Evolutionary conservation across 2,329 filamentous ascomycete genomes (phyloP).

Genomic region (Trichophyton schoenleinii): DNA sequence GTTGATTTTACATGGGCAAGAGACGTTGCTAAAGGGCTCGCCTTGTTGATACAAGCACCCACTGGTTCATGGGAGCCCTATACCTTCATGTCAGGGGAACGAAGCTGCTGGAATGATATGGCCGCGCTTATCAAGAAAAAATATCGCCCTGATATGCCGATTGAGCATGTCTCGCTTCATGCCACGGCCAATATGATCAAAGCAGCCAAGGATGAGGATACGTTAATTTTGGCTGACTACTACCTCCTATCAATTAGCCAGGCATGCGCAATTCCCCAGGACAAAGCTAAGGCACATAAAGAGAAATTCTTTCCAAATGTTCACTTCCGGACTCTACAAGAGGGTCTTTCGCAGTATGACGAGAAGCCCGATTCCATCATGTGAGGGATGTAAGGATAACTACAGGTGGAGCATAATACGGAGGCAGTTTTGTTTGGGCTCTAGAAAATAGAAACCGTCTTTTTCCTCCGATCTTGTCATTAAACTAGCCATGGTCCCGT

Average conservation of each 20-base stretch:
- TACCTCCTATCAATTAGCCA: not conserved
- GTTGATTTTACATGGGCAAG: slow-evolving; percentile 1
- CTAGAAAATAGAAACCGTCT: too few relatives aligned
- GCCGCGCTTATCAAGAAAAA: not conserved
- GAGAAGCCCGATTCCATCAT: not conserved
- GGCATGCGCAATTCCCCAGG: not conserved
- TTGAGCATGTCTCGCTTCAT: not conserved
- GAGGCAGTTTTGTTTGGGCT: not conserved
- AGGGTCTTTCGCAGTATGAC: not conserved
- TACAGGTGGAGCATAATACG: not conserved
- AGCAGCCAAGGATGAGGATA: slow-evolving; percentile 1
- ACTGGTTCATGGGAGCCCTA: slow-evolving; percentile 2
- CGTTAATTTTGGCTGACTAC: not conserved
- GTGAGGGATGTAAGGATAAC: not conserved
- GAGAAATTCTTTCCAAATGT: not conserved
- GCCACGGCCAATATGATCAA: not conserved
- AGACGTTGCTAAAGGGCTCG: slow-evolving; percentile 1
- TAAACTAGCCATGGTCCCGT: too few relatives aligned
- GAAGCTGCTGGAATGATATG: not conserved
- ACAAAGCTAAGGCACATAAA: not conserved
- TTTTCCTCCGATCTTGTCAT: too few relatives aligned
- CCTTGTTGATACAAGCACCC: not conserved
- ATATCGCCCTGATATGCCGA: not conserved
- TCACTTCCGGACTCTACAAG: not conserved
- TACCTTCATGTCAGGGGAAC: not conserved